Conservation (phyloP, 495 filamentous ascomycete species). For the Annulohypoxylon stygium region DNA sequence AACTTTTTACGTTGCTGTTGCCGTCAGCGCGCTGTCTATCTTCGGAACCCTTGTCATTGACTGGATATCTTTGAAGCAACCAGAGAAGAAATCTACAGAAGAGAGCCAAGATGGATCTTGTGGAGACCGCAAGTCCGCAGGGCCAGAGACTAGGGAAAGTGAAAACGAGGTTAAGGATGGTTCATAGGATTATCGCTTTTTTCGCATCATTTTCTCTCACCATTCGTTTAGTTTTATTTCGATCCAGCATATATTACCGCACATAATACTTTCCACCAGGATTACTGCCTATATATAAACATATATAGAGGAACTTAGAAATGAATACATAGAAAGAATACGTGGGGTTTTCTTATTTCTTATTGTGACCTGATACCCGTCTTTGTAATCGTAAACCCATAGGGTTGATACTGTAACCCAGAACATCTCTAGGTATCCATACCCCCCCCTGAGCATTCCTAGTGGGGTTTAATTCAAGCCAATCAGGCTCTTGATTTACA, state of each 20-base stretch:
- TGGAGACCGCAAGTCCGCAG: not conserved
- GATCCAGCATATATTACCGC: not conserved
- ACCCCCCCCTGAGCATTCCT: not conserved
- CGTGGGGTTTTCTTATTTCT: not conserved
- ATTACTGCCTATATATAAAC: not conserved
- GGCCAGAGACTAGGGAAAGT: not conserved
- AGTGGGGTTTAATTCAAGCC: not conserved
- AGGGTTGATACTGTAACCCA: too few relatives aligned
- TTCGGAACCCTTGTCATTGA: constrained; percentile 73
- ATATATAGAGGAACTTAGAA: not conserved
- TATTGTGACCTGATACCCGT: not conserved
- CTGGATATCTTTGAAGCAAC: constrained; percentile 79
- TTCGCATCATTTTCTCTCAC: not conserved
- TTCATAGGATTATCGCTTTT: not conserved
- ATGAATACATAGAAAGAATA: not conserved
- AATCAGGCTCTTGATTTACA: not conserved
- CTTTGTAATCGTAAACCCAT: too few relatives aligned
- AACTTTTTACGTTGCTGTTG: constrained; percentile 78
- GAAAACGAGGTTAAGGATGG: constrained; percentile 4
- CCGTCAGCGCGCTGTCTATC: constrained; percentile 71
- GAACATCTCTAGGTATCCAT: not conserved
- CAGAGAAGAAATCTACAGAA: constrained; percentile 15
- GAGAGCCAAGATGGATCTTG: constrained; percentile 14
- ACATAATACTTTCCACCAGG: not conserved
- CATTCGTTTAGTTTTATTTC: not conserved